A percentile compares a stretch with the other conserved stretches of the same genome.
Conservation (phyloP, 805 yeast genomes). For the Kodamaea jinghongensis region DNA sequence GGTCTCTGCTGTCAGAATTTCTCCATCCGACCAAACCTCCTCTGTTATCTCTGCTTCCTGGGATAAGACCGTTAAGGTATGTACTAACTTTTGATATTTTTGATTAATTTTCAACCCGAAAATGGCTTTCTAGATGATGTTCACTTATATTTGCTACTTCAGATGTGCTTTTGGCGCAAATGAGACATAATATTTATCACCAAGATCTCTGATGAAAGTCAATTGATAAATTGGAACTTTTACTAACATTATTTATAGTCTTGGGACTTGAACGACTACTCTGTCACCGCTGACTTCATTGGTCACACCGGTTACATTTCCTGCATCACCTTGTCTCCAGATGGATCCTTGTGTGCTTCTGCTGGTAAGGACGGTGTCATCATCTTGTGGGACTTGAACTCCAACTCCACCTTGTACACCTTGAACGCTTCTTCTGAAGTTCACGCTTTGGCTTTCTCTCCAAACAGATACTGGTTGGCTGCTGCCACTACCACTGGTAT, state of each 20-base stretch:
- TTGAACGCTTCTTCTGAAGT: slow-evolving; percentile 95
- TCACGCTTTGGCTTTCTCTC: slow-evolving; percentile 98
- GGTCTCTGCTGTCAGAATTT: slow-evolving; percentile 97
- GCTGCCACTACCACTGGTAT: slow-evolving; percentile 98
- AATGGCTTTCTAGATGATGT: slow-evolving; percentile 58
- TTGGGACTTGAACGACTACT: slow-evolving; percentile 87
- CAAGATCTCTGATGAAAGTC: slow-evolving; percentile 92
- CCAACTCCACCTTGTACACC: slow-evolving; percentile 85
- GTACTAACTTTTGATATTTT: slow-evolving; percentile 43
- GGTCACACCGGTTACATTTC: slow-evolving; percentile 99
- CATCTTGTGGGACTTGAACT: slow-evolving; percentile 96
- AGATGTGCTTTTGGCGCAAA: slow-evolving; percentile 79
- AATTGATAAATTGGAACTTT: background rate
- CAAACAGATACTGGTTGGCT: slow-evolving; percentile 99
- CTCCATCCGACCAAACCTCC: slow-evolving; percentile 73
- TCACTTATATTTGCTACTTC: slow-evolving; percentile 97
- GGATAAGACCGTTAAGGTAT: slow-evolving; percentile 98
- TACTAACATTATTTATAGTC: slow-evolving; percentile 63
- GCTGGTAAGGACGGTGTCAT: slow-evolving; percentile 99
- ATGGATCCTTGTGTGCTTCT: slow-evolving; percentile 98
- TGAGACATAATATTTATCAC: slow-evolving; percentile 94
- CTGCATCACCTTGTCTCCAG: slow-evolving; percentile 97
- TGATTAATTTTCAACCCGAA: no score
- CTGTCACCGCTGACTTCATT: slow-evolving; percentile 90
- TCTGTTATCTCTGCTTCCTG: slow-evolving; percentile 96